Evolutionary conservation across 768 basidiomycete species (phyloP), one percentile per base, ranked within the genome.

Genomic region (Serendipita indica): DNA sequence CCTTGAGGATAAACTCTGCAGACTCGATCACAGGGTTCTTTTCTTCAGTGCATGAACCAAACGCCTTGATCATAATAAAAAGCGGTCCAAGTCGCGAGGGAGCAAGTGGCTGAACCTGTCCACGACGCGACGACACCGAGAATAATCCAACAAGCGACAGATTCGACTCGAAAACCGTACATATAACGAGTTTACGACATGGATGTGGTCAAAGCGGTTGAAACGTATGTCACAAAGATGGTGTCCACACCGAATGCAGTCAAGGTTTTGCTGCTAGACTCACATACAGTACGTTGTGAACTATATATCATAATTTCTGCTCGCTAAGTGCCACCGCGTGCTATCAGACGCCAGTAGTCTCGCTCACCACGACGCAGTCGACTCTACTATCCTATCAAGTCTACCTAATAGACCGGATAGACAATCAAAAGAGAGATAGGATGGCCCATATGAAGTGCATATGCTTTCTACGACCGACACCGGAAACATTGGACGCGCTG

Each of bases 381-480:
- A 85, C 83, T 6, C 77, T 99, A 28, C 75, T 99, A 39, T 84
- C 92, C 2, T 91, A 98, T 64, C 93, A 99, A 68, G 89, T 98
- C 39, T 99, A 99, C 72, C 79, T 99, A 57, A 99, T 94, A 3
- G 96, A 99, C 73, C 79, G 92, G 58, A 89, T 99, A 67, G 96
- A 98, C 75, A 98, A 98, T 75, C 82, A 74, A 69, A 82, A 83
- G 62, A 81, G 90, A 61, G 92, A 94, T 67, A 74, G 89, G 25
- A 90, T 97, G 81, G 81, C 89, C 12, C 94, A 99, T 68, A 86
- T 99, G 79, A 94, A 93, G 72, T 98, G 96, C 67, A 81, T 98
- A 57, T 94, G 90, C 69, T 92, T 99, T 68, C 75, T 99, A 6
- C 82, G 90, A 57, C 83, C 82, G 35, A 85, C 77, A 59, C 83